Evolutionary conservation across 495 filamentous ascomycete genomes (phyloP), one percentile per base, ranked within the genome.

Genomic region (Tirmania nivea): DNA sequence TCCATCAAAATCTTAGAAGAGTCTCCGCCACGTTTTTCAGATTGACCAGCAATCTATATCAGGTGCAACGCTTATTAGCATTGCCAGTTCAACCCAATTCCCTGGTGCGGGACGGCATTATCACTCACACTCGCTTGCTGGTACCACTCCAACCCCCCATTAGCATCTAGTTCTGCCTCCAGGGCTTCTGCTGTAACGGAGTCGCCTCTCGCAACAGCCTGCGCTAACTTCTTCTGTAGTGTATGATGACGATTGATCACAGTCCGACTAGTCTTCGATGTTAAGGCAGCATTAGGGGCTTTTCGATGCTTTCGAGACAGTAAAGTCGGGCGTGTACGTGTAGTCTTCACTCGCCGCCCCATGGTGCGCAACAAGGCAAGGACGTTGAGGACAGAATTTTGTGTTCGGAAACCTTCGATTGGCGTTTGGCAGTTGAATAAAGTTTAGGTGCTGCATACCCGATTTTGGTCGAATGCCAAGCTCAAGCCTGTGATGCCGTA

Each of bases 161-260:
- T 71, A 48, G 68, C 68, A 49, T 74, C 69, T 54, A 87, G 83
- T 57, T 75, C 68, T 1, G 73, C 69, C 37, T 79, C 70, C 34
- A 90, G 71, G 2, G 68, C 68, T 42, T 68, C 64, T 47, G 76
- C 79, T 36, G 68, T 66, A 10, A 64, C 66, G 37, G 67, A 63
- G 62, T 95, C 82, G 25, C 80, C 78, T 48, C 72, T 72, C 20
- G 71, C 64, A 10, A 78, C 42, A 16, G 90, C 90, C 59, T 80
- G 76, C 6, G 76, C 73, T 49, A 77, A 75, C 47, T 74, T 69
- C 69, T 95, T 96, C 59, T 87, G 75, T 37, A 96, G 74, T 31
- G 76, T 75, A 64, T 99, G 90, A 64, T 93, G 84, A 34, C 74
- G 75, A 56, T 84, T 80, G 60, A 99, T 94, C 52, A 94, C 70